phyloP scores from a whole-genome alignment of 495 filamentous ascomycete genomes.

The Hyaloscypha bicolor region DNA sequence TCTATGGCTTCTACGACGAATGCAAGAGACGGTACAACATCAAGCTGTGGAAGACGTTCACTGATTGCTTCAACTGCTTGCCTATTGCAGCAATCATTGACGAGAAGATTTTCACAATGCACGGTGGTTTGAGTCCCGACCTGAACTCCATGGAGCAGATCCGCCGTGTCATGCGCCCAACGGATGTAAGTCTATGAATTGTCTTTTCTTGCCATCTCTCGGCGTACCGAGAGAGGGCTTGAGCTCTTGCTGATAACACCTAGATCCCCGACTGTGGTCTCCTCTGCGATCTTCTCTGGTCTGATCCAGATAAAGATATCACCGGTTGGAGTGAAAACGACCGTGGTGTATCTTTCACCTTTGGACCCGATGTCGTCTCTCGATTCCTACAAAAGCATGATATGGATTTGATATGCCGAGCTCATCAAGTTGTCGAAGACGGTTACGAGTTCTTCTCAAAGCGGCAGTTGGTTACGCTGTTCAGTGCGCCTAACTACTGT shows the following conservation, averaged over 20 bases:
- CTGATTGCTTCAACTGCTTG: conserved; percentile 99
- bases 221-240: conserved; percentile 41
- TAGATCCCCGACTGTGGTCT: conserved; percentile 99
- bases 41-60: conserved; percentile 99
- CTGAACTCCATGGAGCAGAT: conserved; percentile 99
- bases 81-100: conserved; percentile 99
- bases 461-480: conserved; percentile 94
- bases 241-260: conserved; percentile 47
- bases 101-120: conserved; percentile 99
- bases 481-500: conserved; percentile 98
- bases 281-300: conserved; percentile 97
- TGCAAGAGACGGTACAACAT: conserved; percentile 99
- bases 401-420: conserved; percentile 99
- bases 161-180: conserved; percentile 96
- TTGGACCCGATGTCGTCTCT: conserved; percentile 98
- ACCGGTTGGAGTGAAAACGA: conserved; percentile 99
- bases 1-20: conserved; percentile 99
- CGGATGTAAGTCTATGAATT: conserved; percentile 73
- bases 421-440: conserved; percentile 98
- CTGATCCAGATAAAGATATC: conserved; percentile 98
- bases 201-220: conserved; percentile 39
- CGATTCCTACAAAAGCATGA: conserved; percentile 99
- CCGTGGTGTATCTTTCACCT: conserved; percentile 97
- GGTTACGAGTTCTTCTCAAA: conserved; percentile 99
- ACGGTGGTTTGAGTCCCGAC: conserved; percentile 95